Conservation (phyloP, 768 basidiomycete species). For the Kwoniella sp. region DNA sequence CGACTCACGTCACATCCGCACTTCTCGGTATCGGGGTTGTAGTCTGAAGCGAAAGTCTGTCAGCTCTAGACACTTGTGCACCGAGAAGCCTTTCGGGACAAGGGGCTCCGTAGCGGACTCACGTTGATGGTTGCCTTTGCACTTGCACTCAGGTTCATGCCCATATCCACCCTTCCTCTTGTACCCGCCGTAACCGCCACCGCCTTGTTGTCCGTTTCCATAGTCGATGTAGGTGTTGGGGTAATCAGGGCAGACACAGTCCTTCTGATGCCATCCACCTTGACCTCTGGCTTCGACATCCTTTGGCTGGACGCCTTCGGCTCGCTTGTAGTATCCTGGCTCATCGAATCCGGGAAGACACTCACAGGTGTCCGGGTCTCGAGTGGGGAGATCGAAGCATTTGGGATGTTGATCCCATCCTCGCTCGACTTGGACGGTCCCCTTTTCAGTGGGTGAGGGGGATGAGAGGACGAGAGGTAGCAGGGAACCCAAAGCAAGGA, state of each 20-base stretch:
- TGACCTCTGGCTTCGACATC: constrained; percentile 3
- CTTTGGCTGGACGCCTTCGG: neutral
- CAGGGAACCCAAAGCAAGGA: neutral
- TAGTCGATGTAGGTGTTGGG: constrained; percentile 15
- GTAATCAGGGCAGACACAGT: constrained; percentile 21
- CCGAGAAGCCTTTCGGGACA: neutral
- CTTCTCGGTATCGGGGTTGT: constrained; percentile 8
- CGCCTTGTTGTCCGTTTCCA: neutral
- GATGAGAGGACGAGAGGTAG: neutral
- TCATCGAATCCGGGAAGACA: constrained; percentile 16
- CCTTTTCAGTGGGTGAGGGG: neutral
- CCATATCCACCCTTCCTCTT: constrained; percentile 7
- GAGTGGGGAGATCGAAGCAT: constrained; percentile 12
- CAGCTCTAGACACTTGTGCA: neutral
- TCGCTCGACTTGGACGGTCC: neutral
- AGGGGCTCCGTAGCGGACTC: neutral
- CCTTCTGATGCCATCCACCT: constrained; percentile 9
- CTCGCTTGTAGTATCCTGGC: neutral
- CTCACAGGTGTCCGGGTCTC: constrained; percentile 13
- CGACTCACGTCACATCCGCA: constrained; percentile 18
- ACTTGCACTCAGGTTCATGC: constrained; percentile 11
- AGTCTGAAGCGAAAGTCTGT: constrained; percentile 3
- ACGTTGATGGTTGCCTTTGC: constrained; percentile 19
- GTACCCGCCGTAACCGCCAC: constrained; percentile 2
- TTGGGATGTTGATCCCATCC: constrained; percentile 6